Evolutionary conservation across 345 rosid genomes (phyloP), one percentile per base, ranked within the genome.

Genomic region (Citrus unshiu): DNA sequence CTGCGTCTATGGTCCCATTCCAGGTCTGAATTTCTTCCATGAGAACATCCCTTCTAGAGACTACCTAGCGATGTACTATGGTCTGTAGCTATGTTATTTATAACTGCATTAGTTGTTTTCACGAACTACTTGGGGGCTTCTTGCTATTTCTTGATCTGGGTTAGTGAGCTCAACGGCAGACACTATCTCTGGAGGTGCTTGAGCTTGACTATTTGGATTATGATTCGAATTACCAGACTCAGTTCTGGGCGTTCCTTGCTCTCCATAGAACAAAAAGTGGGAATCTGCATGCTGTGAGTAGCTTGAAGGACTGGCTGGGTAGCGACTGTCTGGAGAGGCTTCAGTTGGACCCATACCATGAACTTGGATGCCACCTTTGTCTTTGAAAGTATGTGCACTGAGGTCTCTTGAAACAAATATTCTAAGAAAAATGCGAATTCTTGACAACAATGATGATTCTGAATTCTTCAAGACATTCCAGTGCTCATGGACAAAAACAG

Each of bases 321-420:
- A 34, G 37, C 37, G 6, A 34, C 6, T 46, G 18, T 64, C 68
- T 43, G 84, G 84, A 32, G 87, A 83, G 37, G 62, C 24, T 67
- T 62, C 77, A 58, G 25, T 63, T 32, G 21, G 43, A 22, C 57
- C 68, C 66, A 70, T 22, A 34, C 60, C 72, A 22, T 82, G 84
- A 43, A 34, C 68, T 32, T 72, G n/a, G 27, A 21, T 21, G 66
- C 40, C 69, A 13, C 58, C 70, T 68, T 40, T 74, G 25, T 56
- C 64, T 57, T 49, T 81, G 65, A 78, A 86, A 46, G 82, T 73
- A 74, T 83, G 89, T 0, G 88, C 78, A 29, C 24, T 80, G 29
- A 35, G 43, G 77, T 88, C 91, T 78, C 60, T 88, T 67, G 79
- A 77, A 71, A 79, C 62, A 8, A 84, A 84, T 80, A 61, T 76